Base-by-base conservation (phyloP, 2,329 filamentous ascomycete genomes). In the Claviceps sp. region DNA sequence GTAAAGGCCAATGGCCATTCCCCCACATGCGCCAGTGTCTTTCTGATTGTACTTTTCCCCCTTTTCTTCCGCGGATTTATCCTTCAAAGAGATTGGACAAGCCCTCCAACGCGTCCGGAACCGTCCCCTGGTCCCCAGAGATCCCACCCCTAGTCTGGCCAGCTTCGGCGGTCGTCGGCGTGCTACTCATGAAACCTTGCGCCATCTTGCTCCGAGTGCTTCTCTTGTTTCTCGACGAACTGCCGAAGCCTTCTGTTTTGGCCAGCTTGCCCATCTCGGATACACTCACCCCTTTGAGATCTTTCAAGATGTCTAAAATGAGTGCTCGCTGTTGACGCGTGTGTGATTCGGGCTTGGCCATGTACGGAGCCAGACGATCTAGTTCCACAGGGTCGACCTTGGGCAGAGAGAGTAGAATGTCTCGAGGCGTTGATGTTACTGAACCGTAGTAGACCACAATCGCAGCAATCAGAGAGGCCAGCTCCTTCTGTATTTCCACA, bases 401-500 rank as follows among this genome's bases (percentile, higher is more conserved):
- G 0, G 90, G 91, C 23, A 98, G 71, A 20, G 79, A 85, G 4
- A 89, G 71, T n/a, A 98, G 75, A 40, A 97, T 78, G 5, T 82
- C 72, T 20, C 82, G 76, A 0, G 90, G 88, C 0, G 86, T 93
- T 6, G 74, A 62, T 7, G 85, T 90, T 36, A 79, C 67, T 0
- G 79, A 72, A 13, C 80, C 79, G 64, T 95, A 95, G 55, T 86
- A 78, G 8, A 85, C 77, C 59, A 95, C 75, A 55, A 97, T 93
- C 4, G 83, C 79, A 0, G 90, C 90, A 55, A 98, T 95, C 39
- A 97, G 75, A 22, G 83, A 79, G 0, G 89, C 91, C 22, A 98
- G 76, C 49, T 98, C 90, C 64, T 90, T 91, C 62, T 98, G 93
- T 55, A 94, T 80, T 59, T 98, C 93, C 37, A 96, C 90, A 67